phyloP scores from a whole-genome alignment of 495 filamentous ascomycete genomes.

The Lineolata rhizophorae region DNA sequence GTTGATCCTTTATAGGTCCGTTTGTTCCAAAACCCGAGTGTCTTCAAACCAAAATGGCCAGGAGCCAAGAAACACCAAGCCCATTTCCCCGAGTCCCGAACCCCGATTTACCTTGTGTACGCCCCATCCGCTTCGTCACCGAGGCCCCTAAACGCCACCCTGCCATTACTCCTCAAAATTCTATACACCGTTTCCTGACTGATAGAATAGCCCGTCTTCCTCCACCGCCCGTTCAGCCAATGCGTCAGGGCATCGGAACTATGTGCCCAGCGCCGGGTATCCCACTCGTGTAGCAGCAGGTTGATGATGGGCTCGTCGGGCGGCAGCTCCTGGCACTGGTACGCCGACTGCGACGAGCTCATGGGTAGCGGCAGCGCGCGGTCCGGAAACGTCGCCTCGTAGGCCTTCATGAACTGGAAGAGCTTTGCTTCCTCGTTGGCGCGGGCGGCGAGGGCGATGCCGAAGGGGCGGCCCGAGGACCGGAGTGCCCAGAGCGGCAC shows the following conservation, averaged over 20 bases:
- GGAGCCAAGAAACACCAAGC: too few species aligned
- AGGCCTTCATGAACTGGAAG: constrained; percentile 12
- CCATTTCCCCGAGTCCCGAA: too few species aligned
- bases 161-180: constrained; percentile 10
- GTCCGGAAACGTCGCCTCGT: constrained; percentile 12
- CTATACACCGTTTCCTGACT: constrained; percentile 10
- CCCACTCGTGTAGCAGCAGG: constrained; percentile 11
- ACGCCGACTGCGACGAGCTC: constrained; percentile 6
- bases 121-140: constrained; percentile 12
- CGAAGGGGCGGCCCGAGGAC: constrained; percentile 12
- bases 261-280: constrained; percentile 8
- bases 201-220: constrained; percentile 12
- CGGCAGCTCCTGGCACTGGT: constrained; percentile 4
- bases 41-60: too few species aligned
- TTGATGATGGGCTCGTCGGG: constrained; percentile 11
- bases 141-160: constrained; percentile 12
- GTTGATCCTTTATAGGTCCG: too few species aligned
- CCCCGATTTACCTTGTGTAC: constrained; percentile 7
- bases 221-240: constrained; percentile 13
- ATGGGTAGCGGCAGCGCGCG: constrained; percentile 8
- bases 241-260: constrained; percentile 9
- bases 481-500: constrained; percentile 10
- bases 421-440: constrained; percentile 9
- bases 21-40: too few species aligned
- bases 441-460: constrained; percentile 8